Evolutionary conservation across 345 rosid species (phyloP).

Genomic region (Tarenaya hassleriana): DNA sequence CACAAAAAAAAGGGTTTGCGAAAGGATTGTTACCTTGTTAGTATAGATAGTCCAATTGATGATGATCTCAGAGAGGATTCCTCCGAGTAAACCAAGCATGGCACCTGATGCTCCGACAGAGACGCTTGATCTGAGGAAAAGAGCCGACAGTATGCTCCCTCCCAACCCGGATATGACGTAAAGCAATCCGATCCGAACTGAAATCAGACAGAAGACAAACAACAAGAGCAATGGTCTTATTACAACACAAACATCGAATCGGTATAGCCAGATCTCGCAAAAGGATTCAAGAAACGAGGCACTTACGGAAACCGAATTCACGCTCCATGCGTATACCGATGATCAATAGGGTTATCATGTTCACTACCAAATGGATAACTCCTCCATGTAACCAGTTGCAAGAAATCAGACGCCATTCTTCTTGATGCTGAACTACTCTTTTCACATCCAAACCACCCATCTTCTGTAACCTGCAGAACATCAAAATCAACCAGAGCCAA

Average conservation of each 20-base stretch:
- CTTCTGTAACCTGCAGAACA: constrained; percentile 48
- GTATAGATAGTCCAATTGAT: constrained; percentile 93
- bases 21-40: constrained; percentile 51
- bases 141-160: constrained; percentile 87
- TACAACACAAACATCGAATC: neutral
- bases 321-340: constrained; percentile 85
- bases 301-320: constrained; percentile 87
- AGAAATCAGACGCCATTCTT: constrained; percentile 80
- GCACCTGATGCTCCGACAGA: constrained; percentile 99
- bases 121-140: constrained; percentile 65
- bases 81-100: constrained; percentile 87
- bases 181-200: constrained; percentile 72
- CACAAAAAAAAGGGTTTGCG: neutral
- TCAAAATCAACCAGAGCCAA: constrained; percentile 9
- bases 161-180: constrained; percentile 90
- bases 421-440: constrained; percentile 54
- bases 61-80: constrained; percentile 95
- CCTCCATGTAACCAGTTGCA: constrained; percentile 95
- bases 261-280: no score
- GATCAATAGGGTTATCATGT: constrained; percentile 78
- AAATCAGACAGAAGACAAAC: constrained; percentile 13
- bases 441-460: constrained; percentile 69
- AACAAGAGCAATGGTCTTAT: constrained; percentile 6
- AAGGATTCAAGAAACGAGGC: constrained; percentile 13
- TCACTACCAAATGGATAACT: constrained; percentile 72